Percentiles rank a stretch among this genome's conserved stretches.
Conservation (phyloP, 129 eudicot species). For the Gnaphalium uliginosum region DNA sequence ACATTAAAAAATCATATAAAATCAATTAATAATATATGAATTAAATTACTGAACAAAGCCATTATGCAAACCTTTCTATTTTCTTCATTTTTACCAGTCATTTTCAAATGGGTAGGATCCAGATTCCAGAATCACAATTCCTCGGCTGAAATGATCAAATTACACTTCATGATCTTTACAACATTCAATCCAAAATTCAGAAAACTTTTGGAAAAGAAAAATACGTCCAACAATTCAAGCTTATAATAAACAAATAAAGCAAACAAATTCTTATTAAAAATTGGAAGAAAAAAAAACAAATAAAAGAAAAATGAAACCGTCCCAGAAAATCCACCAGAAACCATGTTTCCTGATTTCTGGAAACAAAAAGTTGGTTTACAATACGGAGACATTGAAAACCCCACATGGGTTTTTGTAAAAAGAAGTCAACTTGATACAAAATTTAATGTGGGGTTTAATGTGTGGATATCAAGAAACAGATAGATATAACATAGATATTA, state of each 20-base stretch:
- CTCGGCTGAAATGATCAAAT: constrained; percentile 26
- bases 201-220: not conserved
- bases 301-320: not conserved
- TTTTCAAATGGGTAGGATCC: constrained; percentile 36
- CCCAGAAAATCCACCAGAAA: constrained; percentile 20
- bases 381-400: constrained; percentile 42
- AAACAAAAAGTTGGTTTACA: constrained; percentile 33
- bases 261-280: constrained; percentile 4
- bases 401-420: constrained; percentile 40
- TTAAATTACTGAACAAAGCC: constrained; percentile 13
- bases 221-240: not conserved
- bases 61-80: constrained; percentile 41
- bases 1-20: constrained; percentile 13
- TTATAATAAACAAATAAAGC: constrained; percentile 15
- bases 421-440: constrained; percentile 29
- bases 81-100: constrained; percentile 45
- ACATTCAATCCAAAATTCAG: not conserved
- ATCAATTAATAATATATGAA: constrained; percentile 11
- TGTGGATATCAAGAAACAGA: constrained; percentile 31
- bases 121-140: constrained; percentile 33
- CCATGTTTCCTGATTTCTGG: constrained; percentile 45
- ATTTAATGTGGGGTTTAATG: constrained; percentile 35
- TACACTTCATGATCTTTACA: not conserved
- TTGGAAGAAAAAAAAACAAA: not conserved
- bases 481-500: not conserved